Conservation (phyloP, 2,329 filamentous ascomycete species). For the Microcyclospora pomicola region DNA sequence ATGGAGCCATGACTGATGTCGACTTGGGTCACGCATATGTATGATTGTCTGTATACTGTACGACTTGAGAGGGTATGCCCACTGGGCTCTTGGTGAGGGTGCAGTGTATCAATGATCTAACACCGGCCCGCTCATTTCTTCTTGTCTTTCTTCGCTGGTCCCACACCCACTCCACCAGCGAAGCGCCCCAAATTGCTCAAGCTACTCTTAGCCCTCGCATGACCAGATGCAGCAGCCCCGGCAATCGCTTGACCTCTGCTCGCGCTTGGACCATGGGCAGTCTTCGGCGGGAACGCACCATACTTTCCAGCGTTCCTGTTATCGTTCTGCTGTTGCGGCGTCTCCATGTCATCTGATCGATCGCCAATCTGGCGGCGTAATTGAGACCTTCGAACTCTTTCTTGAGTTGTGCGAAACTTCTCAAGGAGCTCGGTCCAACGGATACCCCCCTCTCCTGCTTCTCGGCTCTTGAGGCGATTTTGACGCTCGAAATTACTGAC, state of each 20-base stretch:
- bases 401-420: conserved; percentile 85
- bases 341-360: conserved; percentile 13
- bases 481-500: conserved; percentile 35
- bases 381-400: conserved; percentile 62
- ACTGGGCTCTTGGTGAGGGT: too few relatives aligned
- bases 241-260: conserved; percentile 1
- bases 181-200: conserved; percentile 32
- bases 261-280: conserved; percentile 1
- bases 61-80: too few relatives aligned
- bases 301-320: conserved; percentile 10
- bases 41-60: too few relatives aligned
- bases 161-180: conserved; percentile 27
- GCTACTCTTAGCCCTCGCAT: conserved; percentile 24
- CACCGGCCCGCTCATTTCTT: conserved; percentile 3
- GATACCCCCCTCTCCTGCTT: conserved; percentile 50
- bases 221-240: conserved; percentile 6
- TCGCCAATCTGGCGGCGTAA: conserved; percentile 18
- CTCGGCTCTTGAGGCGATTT: conserved; percentile 69
- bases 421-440: conserved; percentile 88
- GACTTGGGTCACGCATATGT: too few relatives aligned
- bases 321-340: conserved; percentile 4
- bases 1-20: too few relatives aligned
- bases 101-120: too few relatives aligned
- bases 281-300: conserved; percentile 2
- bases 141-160: conserved; percentile 15